Evolutionary conservation across 1,284 basidiomycete species (phyloP).

Genomic region (Polyporus tsugae): DNA sequence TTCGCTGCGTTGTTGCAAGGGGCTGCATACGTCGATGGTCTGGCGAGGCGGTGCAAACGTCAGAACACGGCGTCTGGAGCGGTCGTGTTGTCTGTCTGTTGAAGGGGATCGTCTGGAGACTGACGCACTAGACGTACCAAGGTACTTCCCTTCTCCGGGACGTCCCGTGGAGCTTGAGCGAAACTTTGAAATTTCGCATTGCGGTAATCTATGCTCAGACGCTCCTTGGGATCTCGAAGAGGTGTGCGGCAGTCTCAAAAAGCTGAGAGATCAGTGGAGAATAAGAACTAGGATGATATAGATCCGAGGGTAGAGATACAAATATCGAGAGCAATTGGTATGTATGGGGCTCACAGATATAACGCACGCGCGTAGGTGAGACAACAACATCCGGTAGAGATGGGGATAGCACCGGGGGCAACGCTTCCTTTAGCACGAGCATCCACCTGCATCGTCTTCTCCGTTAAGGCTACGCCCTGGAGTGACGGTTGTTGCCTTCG

Average conservation of each 20-base stretch:
- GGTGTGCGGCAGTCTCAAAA: neutral
- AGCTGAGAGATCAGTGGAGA: neutral
- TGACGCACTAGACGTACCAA: too few species aligned
- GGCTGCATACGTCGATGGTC: too few species aligned
- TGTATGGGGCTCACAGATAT: constrained; percentile 2
- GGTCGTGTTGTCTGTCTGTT: too few species aligned
- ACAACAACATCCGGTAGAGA: neutral
- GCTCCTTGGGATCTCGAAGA: neutral
- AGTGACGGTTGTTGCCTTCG: constrained; percentile 39
- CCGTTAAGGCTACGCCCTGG: constrained; percentile 39
- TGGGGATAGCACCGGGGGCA: neutral
- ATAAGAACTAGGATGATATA: constrained; percentile 5
- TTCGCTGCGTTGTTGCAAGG: too few species aligned
- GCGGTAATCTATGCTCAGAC: too few species aligned
- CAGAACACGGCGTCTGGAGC: too few species aligned
- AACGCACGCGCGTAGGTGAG: neutral
- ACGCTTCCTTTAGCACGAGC: constrained; percentile 35
- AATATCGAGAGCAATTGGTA: neutral
- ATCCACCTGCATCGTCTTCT: constrained; percentile 38
- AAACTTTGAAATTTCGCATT: too few species aligned
- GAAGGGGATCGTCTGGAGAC: too few species aligned
- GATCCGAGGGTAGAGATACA: constrained; percentile 14
- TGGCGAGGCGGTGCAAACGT: too few species aligned
- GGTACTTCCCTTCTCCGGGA: too few species aligned
- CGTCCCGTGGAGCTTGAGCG: too few species aligned